phyloP scores from a whole-genome alignment of 2,329 filamentous ascomycete species.

The Aspergillus texensis region DNA sequence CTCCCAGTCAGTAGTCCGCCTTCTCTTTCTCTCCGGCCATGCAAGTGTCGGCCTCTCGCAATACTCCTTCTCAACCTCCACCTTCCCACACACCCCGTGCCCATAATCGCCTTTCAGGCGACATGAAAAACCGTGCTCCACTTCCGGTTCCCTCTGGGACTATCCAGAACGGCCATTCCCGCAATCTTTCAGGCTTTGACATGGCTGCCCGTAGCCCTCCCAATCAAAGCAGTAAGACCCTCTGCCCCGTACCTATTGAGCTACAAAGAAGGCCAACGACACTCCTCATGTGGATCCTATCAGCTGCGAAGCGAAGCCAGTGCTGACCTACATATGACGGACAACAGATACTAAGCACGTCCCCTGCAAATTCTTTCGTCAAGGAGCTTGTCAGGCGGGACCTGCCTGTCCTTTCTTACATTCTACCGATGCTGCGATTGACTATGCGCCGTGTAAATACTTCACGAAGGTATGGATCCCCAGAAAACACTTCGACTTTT shows the following conservation, averaged over 20 bases:
- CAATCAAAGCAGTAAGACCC: conserved; percentile 47
- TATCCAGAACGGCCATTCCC: conserved; percentile 45
- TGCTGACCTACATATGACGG: background rate
- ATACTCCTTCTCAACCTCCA: conserved; percentile 18
- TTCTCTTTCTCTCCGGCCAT: conserved; percentile 18
- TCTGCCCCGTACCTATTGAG: background rate
- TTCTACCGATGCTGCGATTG: conserved; percentile 79
- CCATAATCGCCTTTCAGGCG: conserved; percentile 33
- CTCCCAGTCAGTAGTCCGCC: conserved; percentile 4
- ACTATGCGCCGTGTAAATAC: conserved; percentile 94
- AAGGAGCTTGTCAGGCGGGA: conserved; percentile 94
- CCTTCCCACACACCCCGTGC: conserved; percentile 21
- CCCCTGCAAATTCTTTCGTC: conserved; percentile 98
- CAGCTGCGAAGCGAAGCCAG: background rate
- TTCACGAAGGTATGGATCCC: conserved; percentile 78
- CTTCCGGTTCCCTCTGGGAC: conserved; percentile 41
- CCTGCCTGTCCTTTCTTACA: conserved; percentile 96
- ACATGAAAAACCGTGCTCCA: conserved; percentile 46
- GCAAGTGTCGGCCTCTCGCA: conserved; percentile 28
- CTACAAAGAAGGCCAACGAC: background rate
- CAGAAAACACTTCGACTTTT: background rate
- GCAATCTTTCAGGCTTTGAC: conserved; percentile 46
- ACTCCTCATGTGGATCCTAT: background rate
- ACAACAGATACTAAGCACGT: conserved; percentile 87
- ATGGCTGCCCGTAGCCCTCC: conserved; percentile 51